Base-by-base conservation (phyloP, 495 filamentous ascomycete species). In the Talaromyces liani region DNA sequence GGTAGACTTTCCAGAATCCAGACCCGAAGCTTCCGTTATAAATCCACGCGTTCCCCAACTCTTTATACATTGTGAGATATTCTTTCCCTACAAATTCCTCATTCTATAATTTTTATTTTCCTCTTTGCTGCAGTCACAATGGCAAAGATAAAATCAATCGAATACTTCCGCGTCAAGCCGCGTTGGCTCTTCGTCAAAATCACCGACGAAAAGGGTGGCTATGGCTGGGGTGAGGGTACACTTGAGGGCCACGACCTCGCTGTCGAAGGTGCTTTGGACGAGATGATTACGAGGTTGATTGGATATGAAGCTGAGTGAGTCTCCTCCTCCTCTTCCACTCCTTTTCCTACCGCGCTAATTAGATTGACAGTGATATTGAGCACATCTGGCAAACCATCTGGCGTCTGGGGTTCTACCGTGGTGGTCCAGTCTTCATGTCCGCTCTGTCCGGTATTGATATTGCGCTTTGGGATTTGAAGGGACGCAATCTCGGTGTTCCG, bases 351-450 rank as follows among this genome's bases (percentile, higher is more conserved):
- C 27, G 10, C 6, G 39, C 61, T 63, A 41, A 63, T 41, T 16
- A 8, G 24, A 14, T 12, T 14, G 41, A n/a, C 64, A 91, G 88
- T 71, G 85, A 93, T 51, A 93, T 93, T 64, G 89, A 93, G 70
- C 85, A 91, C 65, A 85, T 91, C 58, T 92, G 90, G 90, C 90
- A 93, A 69, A 79, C 78, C 29, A 80, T 82, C 24, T 91, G 85
- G 79, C 82, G 89, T 60, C 77, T 84, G 5, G 85, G 86, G 20
- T 92, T 92, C 75, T 92, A 93, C 73, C 82, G 90, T 39, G 90
- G 90, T n/a, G 90, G 90, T 1, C 88, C 90, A 0, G 90, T 93
- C 22, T 87, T 93, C 66, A 91, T 92, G 88, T 89, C 85, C 60
- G 90, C 90, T 6, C 76, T 93, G 29, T 80, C 88, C 1, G 90